Evolutionary conservation across 441 rosid species (phyloP), one percentile per base, ranked within the genome.

Genomic region (Gossypium schwendimanii): DNA sequence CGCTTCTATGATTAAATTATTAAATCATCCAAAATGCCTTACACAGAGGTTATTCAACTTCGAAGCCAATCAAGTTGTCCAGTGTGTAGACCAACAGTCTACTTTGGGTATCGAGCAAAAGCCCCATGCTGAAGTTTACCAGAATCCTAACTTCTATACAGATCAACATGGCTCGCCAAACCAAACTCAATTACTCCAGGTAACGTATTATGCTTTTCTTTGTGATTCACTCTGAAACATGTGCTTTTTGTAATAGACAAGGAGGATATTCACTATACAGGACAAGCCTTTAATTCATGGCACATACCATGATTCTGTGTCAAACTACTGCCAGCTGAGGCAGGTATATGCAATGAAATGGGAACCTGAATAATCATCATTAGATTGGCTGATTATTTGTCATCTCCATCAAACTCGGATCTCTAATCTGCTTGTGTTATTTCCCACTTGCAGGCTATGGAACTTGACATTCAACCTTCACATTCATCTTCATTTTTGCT

Each of bases 161-260:
- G 61, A 75, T 23, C 79, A 68, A 47, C 62, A 54, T 6, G 57
- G 47, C 57, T 61, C 63, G 18, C 57, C 71, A 1, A 14, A 20
- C 65, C 58, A 79, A 63, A 61, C 70, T 52, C 79, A 57, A 20
- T 60, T 75, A 69, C 59, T 79, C 20, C 79, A 72, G 68, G 79
- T 79, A 79, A 67, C 6, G 15, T 52, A 14, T 15, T 21, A 23
- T 15, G 10, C 18, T 41, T 1, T 55, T 60, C 39, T 10, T 20
- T 59, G 15, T 12, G 9, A 44, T 75, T 47, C 31, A 12, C 3
- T 23, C 28, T 52, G 57, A 72, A 45, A 33, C 24, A 3, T 53
- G 31, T 2, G 20, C 8, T 55, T 3, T 26, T 15, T 4, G 6
- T 60, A 63, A 53, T 57, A 44, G n/a, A 57, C 8, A 1, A 6